These are phyloP conservation scores for Starmerella roubikii DNA, from an alignment of 805 yeast genomes.

Conservation along the genomic window DNA sequence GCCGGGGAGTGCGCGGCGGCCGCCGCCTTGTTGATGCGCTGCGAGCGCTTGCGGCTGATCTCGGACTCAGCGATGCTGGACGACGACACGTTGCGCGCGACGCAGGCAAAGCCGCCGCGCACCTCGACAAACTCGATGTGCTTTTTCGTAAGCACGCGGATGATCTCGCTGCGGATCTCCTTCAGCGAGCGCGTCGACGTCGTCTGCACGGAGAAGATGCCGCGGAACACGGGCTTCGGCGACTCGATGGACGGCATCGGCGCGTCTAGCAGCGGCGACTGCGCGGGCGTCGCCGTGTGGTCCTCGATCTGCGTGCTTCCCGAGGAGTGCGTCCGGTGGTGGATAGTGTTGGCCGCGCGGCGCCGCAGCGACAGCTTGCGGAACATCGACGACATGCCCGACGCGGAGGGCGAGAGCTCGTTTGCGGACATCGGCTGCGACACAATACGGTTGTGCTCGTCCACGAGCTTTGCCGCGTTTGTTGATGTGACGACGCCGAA, in stretches of 20 bases:
- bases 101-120: conserved; percentile 84
- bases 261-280: conserved; percentile 4
- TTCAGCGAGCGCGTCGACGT: conserved; percentile 88
- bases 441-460: conserved; percentile 1
- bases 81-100: conserved; percentile 34
- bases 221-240: conserved; percentile 83
- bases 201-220: conserved; percentile 87
- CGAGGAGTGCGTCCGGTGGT: conserved; percentile 18
- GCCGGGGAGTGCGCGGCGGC: not conserved
- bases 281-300: not conserved
- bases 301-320: conserved; percentile 6
- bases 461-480: conserved; percentile 4
- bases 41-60: not conserved
- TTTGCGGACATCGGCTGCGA: conserved; percentile 7
- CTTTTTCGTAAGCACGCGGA: conserved; percentile 57
- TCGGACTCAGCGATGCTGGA: not conserved
- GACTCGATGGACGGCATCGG: conserved; percentile 89
- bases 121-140: conserved; percentile 80
- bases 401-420: not conserved
- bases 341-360: conserved; percentile 3
- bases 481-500: conserved; percentile 9
- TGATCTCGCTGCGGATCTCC: conserved; percentile 71
- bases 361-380: conserved; percentile 19
- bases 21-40: not conserved
- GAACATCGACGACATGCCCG: conserved; percentile 10